Evolutionary conservation across 192 early-diverging fungal species (phyloP).

Genomic region (Physocladia obscura): DNA sequence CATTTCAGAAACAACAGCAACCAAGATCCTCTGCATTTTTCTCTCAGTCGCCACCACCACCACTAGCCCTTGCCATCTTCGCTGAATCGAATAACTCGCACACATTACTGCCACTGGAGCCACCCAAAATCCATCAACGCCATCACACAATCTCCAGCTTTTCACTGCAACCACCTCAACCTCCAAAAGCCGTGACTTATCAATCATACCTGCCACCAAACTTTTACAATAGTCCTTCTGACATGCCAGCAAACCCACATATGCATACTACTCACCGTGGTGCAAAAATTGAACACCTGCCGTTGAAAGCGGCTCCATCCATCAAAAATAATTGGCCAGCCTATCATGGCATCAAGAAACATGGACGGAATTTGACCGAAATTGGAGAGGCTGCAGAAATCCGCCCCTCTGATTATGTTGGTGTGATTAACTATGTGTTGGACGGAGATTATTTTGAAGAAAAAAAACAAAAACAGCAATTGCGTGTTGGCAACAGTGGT

Average conservation of each 20-base stretch:
- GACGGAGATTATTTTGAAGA: background rate
- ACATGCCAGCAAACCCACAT: background rate
- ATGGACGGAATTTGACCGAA: background rate
- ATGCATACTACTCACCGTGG: background rate
- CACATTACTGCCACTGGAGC: background rate
- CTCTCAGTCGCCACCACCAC: too few relatives aligned
- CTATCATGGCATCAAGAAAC: background rate
- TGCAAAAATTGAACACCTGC: too few relatives aligned
- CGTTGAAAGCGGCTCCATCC: background rate
- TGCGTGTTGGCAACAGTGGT: too few relatives aligned
- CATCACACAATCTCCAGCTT: background rate
- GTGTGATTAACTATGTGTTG: constrained; percentile 10
- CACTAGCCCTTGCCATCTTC: too few relatives aligned
- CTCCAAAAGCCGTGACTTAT: constrained; percentile 8
- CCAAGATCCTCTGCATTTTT: too few relatives aligned
- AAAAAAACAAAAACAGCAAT: background rate
- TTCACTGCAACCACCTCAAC: background rate
- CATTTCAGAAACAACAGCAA: too few relatives aligned
- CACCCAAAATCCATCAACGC: background rate
- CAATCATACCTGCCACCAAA: background rate
- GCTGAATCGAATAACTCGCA: too few relatives aligned
- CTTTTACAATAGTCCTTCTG: background rate
- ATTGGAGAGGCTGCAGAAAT: background rate
- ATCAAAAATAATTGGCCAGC: background rate
- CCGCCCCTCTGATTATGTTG: constrained; percentile 12